Percentiles rank a stretch among this genome's conserved stretches.
These are phyloP conservation scores for Boletus edulis DNA, from an alignment of 768 basidiomycete genomes.

Conservation along the genomic window DNA sequence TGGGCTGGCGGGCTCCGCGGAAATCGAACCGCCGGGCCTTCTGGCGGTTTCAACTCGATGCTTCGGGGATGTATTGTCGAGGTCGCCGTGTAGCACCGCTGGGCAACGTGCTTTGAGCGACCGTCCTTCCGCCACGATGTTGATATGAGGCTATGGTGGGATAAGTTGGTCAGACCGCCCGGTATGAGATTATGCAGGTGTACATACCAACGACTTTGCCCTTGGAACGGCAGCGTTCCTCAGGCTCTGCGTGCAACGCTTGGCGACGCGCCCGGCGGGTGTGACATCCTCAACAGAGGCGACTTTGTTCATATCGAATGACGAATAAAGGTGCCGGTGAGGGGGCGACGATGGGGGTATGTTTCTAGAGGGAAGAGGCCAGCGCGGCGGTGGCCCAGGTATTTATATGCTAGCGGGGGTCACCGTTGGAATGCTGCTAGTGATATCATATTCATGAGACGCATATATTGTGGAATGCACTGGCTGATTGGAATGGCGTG, in stretches of 20 bases:
- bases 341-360: too few species aligned
- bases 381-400: neutral
- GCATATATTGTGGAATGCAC: too few species aligned
- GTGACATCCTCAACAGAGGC: slow-evolving; percentile 12
- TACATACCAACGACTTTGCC: slow-evolving; percentile 9
- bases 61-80: neutral
- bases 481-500: too few species aligned
- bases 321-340: neutral
- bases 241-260: neutral
- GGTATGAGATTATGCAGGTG: neutral
- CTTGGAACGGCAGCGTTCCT: slow-evolving; percentile 10
- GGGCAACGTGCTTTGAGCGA: slow-evolving; percentile 4
- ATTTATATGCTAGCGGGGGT: neutral
- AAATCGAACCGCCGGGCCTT: neutral
- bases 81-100: slow-evolving; percentile 1
- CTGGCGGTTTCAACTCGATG: neutral
- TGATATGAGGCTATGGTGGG: slow-evolving; percentile 6
- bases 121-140: neutral
- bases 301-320: slow-evolving; percentile 5
- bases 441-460: too few species aligned
- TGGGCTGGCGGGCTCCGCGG: neutral
- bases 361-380: neutral
- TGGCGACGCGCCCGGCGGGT: slow-evolving; percentile 4
- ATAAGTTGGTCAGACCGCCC: neutral
- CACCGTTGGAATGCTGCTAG: neutral